phyloP scores from a whole-genome alignment of 768 basidiomycete species.

The Panaeolus papilionaceus region DNA sequence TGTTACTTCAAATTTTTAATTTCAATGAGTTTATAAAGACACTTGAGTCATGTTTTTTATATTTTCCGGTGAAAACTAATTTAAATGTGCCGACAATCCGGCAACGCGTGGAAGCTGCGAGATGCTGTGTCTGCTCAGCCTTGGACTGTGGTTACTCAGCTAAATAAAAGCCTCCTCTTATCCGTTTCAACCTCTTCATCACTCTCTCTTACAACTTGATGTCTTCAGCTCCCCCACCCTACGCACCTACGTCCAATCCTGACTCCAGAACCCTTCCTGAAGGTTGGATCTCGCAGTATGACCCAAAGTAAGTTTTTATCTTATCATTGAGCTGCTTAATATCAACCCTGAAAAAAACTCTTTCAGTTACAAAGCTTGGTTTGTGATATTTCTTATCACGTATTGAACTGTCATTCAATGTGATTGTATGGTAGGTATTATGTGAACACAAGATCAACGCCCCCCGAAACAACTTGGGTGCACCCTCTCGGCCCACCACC shows the following conservation, averaged over 20 bases:
- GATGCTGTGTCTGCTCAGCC: conserved; percentile 33
- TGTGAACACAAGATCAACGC: conserved; percentile 67
- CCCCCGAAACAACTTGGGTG: conserved; percentile 71
- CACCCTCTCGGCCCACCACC: conserved; percentile 68
- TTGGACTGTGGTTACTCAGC: conserved; percentile 5
- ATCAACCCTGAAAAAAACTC: conserved; percentile 23
- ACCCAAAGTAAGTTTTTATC: conserved; percentile 59
- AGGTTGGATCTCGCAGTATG: conserved; percentile 75
- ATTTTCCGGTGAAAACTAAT: background rate
- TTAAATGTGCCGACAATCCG: conserved; percentile 3
- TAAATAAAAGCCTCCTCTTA: conserved; percentile 13
- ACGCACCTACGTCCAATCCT: conserved; percentile 44
- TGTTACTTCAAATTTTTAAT: conserved; percentile 15
- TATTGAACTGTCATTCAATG: background rate
- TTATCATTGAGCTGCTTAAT: conserved; percentile 24
- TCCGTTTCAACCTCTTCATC: conserved; percentile 5
- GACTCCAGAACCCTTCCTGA: conserved; percentile 66
- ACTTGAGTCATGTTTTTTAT: conserved; percentile 13
- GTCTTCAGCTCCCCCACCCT: conserved; percentile 51
- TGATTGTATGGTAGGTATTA: conserved; percentile 64
- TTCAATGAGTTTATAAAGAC: background rate
- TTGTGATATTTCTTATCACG: conserved; percentile 25
- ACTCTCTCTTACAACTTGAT: conserved; percentile 28
- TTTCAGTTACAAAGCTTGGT: conserved; percentile 67
- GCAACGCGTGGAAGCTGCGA: conserved; percentile 28